A percentile compares a stretch with the other conserved stretches of the same genome.
phyloP scores from a whole-genome alignment of 2,329 filamentous ascomycete genomes.

The Claviceps sp. region DNA sequence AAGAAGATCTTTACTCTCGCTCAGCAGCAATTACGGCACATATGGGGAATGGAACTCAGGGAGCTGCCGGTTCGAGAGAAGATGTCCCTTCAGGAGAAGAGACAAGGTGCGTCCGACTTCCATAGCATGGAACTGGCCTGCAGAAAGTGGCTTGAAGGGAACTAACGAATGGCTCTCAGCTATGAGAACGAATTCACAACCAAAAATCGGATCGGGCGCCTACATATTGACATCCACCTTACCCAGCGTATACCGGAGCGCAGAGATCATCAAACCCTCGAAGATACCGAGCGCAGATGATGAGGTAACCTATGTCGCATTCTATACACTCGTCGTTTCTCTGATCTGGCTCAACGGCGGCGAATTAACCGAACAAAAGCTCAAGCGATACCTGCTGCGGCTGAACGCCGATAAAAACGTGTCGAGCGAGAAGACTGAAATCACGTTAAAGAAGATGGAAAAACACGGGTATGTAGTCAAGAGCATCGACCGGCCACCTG shows the following conservation, averaged over 20 bases:
- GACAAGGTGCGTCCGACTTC: constrained; percentile 45
- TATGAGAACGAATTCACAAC: constrained; percentile 33
- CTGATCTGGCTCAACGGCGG: constrained; percentile 66
- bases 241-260: constrained; percentile 51
- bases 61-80: constrained; percentile 76
- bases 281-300: constrained; percentile 48
- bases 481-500: constrained; percentile 47
- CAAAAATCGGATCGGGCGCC: constrained; percentile 46
- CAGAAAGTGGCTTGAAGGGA: too few relatives aligned
- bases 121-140: background rate
- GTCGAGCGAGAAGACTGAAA: constrained; percentile 62
- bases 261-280: constrained; percentile 55
- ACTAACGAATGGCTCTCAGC: constrained; percentile 14
- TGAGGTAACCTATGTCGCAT: constrained; percentile 67
- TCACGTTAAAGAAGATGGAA: constrained; percentile 59
- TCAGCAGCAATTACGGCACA: constrained; percentile 53
- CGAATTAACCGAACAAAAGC: constrained; percentile 60
- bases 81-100: constrained; percentile 61
- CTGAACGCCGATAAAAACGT: constrained; percentile 65
- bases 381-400: constrained; percentile 61
- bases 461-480: constrained; percentile 75
- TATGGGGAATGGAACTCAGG: constrained; percentile 87
- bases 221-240: constrained; percentile 70
- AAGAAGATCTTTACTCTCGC: constrained; percentile 64
- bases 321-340: constrained; percentile 70